Conservation (phyloP, 768 basidiomycete genomes). For the Leccinum broughii region DNA sequence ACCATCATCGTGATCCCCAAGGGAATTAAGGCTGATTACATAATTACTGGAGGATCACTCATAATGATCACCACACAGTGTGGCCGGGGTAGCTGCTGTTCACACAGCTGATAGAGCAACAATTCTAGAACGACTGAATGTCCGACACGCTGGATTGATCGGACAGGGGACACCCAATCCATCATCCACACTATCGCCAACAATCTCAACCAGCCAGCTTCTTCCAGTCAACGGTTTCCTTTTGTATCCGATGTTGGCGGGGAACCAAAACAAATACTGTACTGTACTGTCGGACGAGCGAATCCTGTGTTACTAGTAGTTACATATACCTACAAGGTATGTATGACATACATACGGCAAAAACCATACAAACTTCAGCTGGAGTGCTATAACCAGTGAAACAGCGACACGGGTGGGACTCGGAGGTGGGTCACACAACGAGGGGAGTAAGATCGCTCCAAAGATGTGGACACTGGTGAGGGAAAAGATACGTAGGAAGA, state of each 20-base stretch:
- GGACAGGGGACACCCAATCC: no score
- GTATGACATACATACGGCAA: neutral
- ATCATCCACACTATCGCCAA: neutral
- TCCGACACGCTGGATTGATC: no score
- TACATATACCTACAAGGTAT: neutral
- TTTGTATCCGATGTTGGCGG: neutral
- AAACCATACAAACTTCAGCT: conserved; percentile 5
- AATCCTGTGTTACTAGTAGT: neutral
- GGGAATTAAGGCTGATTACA: no score
- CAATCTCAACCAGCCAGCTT: neutral
- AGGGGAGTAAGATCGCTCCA: neutral
- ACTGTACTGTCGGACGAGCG: neutral
- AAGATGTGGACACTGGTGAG: neutral
- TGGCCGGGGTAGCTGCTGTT: no score
- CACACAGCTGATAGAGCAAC: no score
- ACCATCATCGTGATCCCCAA: neutral
- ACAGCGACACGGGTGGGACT: neutral
- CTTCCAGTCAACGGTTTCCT: neutral
- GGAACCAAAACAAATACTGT: neutral
- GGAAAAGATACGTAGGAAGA: neutral
- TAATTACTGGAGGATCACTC: no score
- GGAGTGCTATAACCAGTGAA: conserved; percentile 8
- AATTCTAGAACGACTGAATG: no score
- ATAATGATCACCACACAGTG: no score
- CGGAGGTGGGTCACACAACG: neutral